Evolutionary conservation across 345 rosid genomes (phyloP), one percentile per base, ranked within the genome.

Genomic region (Citrus cavaleriei): DNA sequence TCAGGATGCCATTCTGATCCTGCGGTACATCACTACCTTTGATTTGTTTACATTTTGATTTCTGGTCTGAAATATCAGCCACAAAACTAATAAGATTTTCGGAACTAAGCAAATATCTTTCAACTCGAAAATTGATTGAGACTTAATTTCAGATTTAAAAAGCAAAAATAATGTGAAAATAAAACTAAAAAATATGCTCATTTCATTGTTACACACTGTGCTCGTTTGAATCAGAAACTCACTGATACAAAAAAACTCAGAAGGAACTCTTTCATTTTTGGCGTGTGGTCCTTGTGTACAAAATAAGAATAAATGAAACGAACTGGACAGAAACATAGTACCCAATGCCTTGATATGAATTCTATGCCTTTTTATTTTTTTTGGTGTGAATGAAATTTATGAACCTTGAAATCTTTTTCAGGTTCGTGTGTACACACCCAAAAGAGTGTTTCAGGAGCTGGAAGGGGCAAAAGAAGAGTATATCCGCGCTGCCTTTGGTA

Each of bases 1-100:
- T 90, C 94, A 32, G 98, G 98, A 77, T 93, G 89, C 91, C 98
- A 93, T 88, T 95, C 97, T 4, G 98, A 95, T 87, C 99, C 99
- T n/a, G 91, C 95, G 86, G 99, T 95, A 93, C 77, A 81, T 61
- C 25, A 38, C 68, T 63, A 16, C 57, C 83, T 60, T 69, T 78
- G 1, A 57, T 51, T 28, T 46, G n/a, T 65, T 54, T 74, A 13
- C 24, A n/a, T 42, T 67, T 63, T 70, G 35, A 19, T 40, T 62
- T 27, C 55, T 24, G 35, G 58, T 70, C 21, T 16, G 51, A 57
- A 21, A 37, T 61, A 65, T 19, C 32, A 62, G 58, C 49, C 22
- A 75, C 4, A 64, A 46, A 74, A 58, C 51, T 57, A 58, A 34
- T 72, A 46, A n/a, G 24, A 70, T 70, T 72, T 55, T 18, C 10